Evolutionary conservation across 345 rosid species (phyloP), one percentile per base, ranked within the genome.

Genomic region (Aquilaria sinensis): DNA sequence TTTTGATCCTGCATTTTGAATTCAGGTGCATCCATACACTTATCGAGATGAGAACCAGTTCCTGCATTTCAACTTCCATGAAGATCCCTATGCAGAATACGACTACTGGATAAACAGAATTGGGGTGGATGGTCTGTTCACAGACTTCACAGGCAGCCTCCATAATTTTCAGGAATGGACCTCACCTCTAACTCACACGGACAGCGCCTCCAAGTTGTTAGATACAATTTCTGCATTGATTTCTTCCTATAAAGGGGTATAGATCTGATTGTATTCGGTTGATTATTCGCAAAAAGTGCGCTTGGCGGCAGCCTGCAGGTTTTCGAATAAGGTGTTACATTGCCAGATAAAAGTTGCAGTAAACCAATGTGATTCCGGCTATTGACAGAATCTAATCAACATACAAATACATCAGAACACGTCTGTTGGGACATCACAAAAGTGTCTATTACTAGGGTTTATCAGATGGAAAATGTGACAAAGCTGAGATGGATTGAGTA

Each of bases 21-120:
- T 58, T 37, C 77, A 93, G 98, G 98, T 90, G 64, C 97, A 94
- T 61, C 89, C 99, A 1, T 90, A 94, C 79, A 90, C 97, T 12
- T 94, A 73, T 65, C 82, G 99, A 6, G 81, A 85, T 10, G 97
- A 90, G 75, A 80, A 82, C 71, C 6, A 0, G 51, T 90, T 64
- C 72, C 66, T 94, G 51, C 95, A 83, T 77, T 78, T 70, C 30
- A 46, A 80, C 63, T 93, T 90, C 74, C 57, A 77, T 77, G 85
- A 90, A 74, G 99, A 93, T 31, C 81, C 96, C 0, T 83, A 86
- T 41, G 53, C 30, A 12, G 99, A 93, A 64, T 93, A 88, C 43
- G 79, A 80, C 50, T 90, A 76, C 70, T 93, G 99, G 99, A 64
- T 93, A 59, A 84, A 80, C 70, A 76, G 75, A 70, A 77, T 90